Evolutionary conservation across 345 rosid species (phyloP).

Genomic region (Euphorbia tirucalli): DNA sequence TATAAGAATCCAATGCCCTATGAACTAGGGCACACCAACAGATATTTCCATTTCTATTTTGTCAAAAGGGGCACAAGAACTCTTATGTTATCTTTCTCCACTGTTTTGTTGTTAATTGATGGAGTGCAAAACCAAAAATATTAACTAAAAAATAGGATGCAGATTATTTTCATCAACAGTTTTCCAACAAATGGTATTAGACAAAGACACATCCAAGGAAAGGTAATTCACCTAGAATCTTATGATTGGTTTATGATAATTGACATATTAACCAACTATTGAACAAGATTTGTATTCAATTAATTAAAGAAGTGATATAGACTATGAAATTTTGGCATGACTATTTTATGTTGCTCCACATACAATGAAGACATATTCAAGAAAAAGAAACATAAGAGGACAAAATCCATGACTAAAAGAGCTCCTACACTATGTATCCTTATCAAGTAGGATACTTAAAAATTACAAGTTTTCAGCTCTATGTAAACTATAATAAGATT

Average conservation of each 20-base stretch:
- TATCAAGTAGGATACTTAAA: no score
- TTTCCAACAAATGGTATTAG: background rate
- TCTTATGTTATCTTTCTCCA: background rate
- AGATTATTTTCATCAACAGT: background rate
- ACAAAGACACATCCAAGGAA: background rate
- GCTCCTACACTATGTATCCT: no score
- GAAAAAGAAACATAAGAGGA: no score
- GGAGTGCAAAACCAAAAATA: background rate
- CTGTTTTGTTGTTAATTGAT: background rate
- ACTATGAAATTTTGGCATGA: no score
- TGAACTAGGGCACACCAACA: no score
- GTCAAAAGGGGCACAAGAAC: background rate
- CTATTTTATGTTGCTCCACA: no score
- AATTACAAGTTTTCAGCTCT: no score
- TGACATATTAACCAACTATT: background rate
- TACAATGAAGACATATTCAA: no score
- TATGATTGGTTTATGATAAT: background rate
- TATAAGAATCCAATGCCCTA: background rate
- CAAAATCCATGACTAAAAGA: no score
- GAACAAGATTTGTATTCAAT: no score
- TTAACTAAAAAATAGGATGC: background rate
- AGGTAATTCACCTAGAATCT: background rate
- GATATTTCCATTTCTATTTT: conserved; percentile 1
- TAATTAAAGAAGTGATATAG: no score
- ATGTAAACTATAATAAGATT: no score